A percentile compares a stretch with the other conserved stretches of the same genome.
Conservation (phyloP, 306 rosid species). For the Clitoria ternatea region DNA sequence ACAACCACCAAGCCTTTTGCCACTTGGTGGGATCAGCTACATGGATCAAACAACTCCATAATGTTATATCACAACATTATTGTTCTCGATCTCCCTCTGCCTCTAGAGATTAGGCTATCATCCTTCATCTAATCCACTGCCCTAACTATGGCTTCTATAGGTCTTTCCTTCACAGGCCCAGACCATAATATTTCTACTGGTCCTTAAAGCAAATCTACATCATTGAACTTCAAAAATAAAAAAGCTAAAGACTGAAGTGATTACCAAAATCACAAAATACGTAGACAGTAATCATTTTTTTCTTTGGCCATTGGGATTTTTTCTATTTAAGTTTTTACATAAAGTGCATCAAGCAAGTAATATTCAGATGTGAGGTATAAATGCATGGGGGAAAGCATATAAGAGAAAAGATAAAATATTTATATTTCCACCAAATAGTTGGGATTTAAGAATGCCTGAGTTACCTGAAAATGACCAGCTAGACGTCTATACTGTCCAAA, state of each 20-base stretch:
- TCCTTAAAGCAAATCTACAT: neutral
- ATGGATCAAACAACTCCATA: too few species aligned
- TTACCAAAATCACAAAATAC: neutral
- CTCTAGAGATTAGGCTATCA: too few species aligned
- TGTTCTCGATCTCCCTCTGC: too few species aligned
- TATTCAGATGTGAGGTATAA: neutral
- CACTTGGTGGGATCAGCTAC: neutral
- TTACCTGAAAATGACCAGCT: constrained; percentile 94
- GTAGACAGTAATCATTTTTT: neutral
- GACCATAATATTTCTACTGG: too few species aligned
- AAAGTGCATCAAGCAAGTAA: neutral
- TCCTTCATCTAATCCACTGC: neutral
- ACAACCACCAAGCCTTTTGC: neutral
- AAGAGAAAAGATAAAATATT: neutral
- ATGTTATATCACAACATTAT: too few species aligned
- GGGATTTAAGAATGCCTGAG: constrained; percentile 13
- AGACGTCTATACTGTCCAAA: constrained; percentile 97
- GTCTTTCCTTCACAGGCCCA: neutral
- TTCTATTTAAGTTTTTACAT: neutral
- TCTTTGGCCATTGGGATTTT: neutral
- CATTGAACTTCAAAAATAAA: neutral
- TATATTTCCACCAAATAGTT: neutral
- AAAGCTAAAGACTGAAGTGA: neutral
- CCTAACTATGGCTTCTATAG: neutral
- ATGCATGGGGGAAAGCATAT: neutral